These are phyloP conservation scores for Dothidotthia symphoricarpi DNA, from an alignment of 2,329 filamentous ascomycete genomes.

Conservation along the genomic window DNA sequence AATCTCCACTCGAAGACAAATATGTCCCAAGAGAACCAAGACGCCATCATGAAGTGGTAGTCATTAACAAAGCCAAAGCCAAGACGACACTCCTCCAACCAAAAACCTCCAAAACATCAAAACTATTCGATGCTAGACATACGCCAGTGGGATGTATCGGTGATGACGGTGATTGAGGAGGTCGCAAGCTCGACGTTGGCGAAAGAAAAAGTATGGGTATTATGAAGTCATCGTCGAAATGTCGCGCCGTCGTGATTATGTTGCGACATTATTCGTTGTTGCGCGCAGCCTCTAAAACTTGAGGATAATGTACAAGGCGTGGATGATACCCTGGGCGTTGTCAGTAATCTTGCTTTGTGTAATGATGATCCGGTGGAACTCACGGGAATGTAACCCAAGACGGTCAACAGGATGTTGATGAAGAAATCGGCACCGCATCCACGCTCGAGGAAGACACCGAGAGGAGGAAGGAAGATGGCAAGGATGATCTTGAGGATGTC, in stretches of 20 bases:
- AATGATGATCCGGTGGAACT: constrained; percentile 7
- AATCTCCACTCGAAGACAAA: constrained; percentile 1
- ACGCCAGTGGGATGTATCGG: constrained; percentile 2
- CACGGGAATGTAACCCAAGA: constrained; percentile 59
- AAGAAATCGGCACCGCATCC: constrained; percentile 83
- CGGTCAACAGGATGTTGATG: constrained; percentile 87
- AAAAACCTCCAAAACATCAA: constrained; percentile 4
- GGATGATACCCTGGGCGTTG: constrained; percentile 65
- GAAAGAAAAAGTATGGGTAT: constrained; percentile 33
- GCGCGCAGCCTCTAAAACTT: constrained; percentile 64
- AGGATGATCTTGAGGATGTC: constrained; percentile 82
- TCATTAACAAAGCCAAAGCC: constrained; percentile 8
- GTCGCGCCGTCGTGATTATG: constrained; percentile 10
- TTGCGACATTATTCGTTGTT: constrained; percentile 9
- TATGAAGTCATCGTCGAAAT: constrained; percentile 14
- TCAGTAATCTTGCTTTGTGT: constrained; percentile 10
- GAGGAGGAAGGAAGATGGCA: constrained; percentile 83
- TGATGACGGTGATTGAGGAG: background rate
- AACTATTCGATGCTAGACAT: constrained; percentile 1
- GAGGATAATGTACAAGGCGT: constrained; percentile 90
- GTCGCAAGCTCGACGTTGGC: constrained; percentile 3
- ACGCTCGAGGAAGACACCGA: constrained; percentile 92
- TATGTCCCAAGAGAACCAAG: constrained; percentile 4
- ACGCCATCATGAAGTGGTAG: constrained; percentile 11
- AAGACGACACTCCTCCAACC: constrained; percentile 5